Base-by-base conservation (phyloP, 2,329 filamentous ascomycete genomes). In the Botryotinia calthae region DNA sequence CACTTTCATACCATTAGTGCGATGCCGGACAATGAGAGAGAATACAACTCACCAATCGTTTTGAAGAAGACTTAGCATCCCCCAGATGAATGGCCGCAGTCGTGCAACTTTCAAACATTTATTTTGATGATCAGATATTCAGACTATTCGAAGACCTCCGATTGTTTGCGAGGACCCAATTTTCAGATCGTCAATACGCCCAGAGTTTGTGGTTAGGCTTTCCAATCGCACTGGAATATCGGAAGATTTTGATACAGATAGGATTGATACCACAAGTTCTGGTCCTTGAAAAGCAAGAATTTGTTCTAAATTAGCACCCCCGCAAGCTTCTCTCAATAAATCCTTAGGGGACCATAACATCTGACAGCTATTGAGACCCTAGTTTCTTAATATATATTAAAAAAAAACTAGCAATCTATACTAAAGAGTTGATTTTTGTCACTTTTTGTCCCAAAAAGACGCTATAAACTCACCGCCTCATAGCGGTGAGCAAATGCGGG, bases 141-240 rank as follows among this genome's bases (percentile, higher is more conserved):
- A 68, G 12, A 42, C 31, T 40, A 68, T 44, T 31, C 51, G 37
- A 40, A 68, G 46, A 37, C 44, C 51, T 2, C 48, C 66, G 10
- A 68, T 68, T 2, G 37, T 31, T 22, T 25, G 56, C 48, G 58
- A 58, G 44, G 46, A 40, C 25, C 18, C 16, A 14, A 68, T 68
- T 12, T 68, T 40, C 28, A 68, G 18, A 58, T 68, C 65, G 22
- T 68, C 65, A 14, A 68, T 54, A 28, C 65, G 22, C 42, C 37
- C 61, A 68, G 48, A 25, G 56, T 42, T 58, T 28, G 34, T 10
- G 7, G 14, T 10, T 18, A 16, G n/a, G 7, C 10, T 25, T 42
- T 22, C 22, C 18, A 58, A 37, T 31, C 12, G 9, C 6, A 37
- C 34, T 31, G 10, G 31, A 12, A 14, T 2, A 6, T 51, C 25